These are phyloP conservation scores for Benincasa hispida DNA, from an alignment of 306 rosid genomes.

Conservation along the genomic window DNA sequence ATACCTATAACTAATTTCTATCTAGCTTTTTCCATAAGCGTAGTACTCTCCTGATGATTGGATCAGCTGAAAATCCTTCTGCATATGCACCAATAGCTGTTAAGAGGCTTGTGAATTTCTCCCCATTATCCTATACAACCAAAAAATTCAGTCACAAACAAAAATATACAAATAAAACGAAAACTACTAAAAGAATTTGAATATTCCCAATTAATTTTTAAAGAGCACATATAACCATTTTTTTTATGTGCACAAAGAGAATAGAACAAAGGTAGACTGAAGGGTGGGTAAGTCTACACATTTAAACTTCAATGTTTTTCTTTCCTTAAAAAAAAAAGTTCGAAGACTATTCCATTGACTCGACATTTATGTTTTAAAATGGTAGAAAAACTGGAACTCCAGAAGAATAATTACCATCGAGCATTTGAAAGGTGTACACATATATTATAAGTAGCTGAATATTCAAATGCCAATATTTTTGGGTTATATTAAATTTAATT, in stretches of 20 bases:
- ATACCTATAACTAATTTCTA: background rate
- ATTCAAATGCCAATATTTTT: no score
- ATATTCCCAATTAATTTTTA: no score
- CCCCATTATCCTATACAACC: conserved; percentile 58
- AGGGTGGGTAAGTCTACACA: background rate
- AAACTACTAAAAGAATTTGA: no score
- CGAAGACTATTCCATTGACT: background rate
- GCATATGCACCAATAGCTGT: conserved; percentile 81
- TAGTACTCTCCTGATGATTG: conserved; percentile 50
- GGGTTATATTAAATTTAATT: no score
- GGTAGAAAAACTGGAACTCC: background rate
- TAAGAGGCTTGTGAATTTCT: conserved; percentile 24
- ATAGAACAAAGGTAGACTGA: no score
- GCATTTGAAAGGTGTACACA: background rate
- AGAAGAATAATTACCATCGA: background rate
- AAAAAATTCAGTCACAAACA: background rate
- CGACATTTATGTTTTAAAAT: background rate
- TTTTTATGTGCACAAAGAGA: no score
- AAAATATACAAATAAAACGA: background rate
- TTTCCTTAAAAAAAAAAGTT: no score
- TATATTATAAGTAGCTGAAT: background rate
- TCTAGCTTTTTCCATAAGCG: conserved; percentile 36
- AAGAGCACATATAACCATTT: no score
- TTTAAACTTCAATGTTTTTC: no score
- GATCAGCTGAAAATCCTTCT: conserved; percentile 82